Evolutionary conservation across 169 alveolate species (phyloP).

Genomic region (Perkinsus olseni): DNA sequence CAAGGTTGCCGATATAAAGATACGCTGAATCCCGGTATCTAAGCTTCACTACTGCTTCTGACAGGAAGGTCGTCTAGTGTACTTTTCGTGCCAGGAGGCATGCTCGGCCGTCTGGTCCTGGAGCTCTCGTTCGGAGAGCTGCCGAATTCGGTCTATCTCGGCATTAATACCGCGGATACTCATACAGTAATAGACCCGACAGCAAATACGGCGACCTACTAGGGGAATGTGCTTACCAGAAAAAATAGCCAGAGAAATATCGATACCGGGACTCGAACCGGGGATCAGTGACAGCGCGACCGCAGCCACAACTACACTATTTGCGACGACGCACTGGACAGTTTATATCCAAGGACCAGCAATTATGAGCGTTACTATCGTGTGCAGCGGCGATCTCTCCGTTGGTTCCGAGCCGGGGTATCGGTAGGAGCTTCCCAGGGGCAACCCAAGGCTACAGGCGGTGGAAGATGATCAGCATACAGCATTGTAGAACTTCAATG

Average conservation of each 20-base stretch:
- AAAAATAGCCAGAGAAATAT: neutral
- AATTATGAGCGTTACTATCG: too few relatives aligned
- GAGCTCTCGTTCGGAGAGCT: neutral
- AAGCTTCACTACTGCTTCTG: neutral
- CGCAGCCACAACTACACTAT: too few relatives aligned
- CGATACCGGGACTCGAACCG: neutral
- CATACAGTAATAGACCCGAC: neutral
- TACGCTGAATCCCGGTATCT: slow-evolving; percentile 6
- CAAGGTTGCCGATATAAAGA: slow-evolving; percentile 58
- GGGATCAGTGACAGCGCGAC: too few relatives aligned
- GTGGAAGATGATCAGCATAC: too few relatives aligned
- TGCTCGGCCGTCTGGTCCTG: neutral
- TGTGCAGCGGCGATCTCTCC: too few relatives aligned
- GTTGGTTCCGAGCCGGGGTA: too few relatives aligned
- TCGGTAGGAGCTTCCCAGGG: too few relatives aligned
- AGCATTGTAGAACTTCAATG: too few relatives aligned
- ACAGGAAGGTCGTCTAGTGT: neutral
- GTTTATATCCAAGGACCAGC: too few relatives aligned
- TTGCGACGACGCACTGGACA: too few relatives aligned
- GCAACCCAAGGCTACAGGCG: too few relatives aligned
- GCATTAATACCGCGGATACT: neutral
- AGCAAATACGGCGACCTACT: neutral
- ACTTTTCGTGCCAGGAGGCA: neutral
- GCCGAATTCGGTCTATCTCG: neutral
- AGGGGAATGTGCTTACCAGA: neutral